Conservation (phyloP, 495 filamentous ascomycete genomes). For the Penicillium coprophilum region DNA sequence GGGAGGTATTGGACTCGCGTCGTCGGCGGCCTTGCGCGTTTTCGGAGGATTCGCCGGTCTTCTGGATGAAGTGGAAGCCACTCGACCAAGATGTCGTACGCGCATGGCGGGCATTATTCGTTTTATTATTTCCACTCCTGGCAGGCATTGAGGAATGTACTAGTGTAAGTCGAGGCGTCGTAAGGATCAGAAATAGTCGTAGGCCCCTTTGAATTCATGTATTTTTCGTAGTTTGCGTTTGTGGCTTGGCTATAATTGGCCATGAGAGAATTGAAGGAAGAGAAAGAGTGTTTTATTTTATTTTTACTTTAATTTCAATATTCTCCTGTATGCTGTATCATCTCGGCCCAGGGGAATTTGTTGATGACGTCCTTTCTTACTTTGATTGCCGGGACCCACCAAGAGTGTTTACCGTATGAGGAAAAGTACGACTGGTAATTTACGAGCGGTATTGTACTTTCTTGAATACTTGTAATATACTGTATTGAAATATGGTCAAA, state of each 20-base stretch:
- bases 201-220: slow-evolving; percentile 24
- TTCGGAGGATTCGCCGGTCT: slow-evolving; percentile 32
- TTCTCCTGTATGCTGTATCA: not conserved
- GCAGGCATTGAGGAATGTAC: slow-evolving; percentile 29
- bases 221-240: slow-evolving; percentile 17
- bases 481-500: too few species aligned
- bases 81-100: slow-evolving; percentile 45
- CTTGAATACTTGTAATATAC: too few species aligned
- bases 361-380: slow-evolving; percentile 9
- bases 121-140: slow-evolving; percentile 27
- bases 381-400: slow-evolving; percentile 2
- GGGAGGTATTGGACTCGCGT: slow-evolving; percentile 39
- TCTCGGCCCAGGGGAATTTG: slow-evolving; percentile 5
- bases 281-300: not conserved
- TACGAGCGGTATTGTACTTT: too few species aligned
- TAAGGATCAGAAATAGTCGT: slow-evolving; percentile 9
- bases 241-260: slow-evolving; percentile 12
- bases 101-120: slow-evolving; percentile 42
- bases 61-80: slow-evolving; percentile 32
- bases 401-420: too few species aligned
- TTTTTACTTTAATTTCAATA: not conserved
- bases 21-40: slow-evolving; percentile 33
- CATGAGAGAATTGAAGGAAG: slow-evolving; percentile 4
- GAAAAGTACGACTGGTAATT: too few species aligned
- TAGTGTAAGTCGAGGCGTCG: slow-evolving; percentile 18